Conservation (phyloP, 2,329 filamentous ascomycete genomes). For the Fulvia fulva region DNA sequence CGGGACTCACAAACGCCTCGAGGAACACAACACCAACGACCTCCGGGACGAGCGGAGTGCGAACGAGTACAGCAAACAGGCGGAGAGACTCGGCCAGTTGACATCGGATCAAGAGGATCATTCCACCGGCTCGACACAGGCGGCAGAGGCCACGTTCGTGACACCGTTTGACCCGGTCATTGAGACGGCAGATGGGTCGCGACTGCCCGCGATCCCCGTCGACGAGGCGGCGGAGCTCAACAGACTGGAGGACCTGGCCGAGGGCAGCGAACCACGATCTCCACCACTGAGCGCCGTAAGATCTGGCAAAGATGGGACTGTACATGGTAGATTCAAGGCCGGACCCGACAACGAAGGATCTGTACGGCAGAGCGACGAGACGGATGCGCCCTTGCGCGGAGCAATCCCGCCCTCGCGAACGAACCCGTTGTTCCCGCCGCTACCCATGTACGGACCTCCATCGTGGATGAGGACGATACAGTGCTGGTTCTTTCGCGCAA, state of each 20-base stretch:
- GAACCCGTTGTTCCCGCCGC: constrained; percentile 76
- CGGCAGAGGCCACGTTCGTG: constrained; percentile 57
- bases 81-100: constrained; percentile 45
- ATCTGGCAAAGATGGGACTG: constrained; percentile 41
- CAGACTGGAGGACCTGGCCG: constrained; percentile 51
- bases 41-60: background rate
- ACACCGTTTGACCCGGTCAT: constrained; percentile 71
- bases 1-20: background rate
- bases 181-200: constrained; percentile 61
- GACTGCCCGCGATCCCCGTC: constrained; percentile 65
- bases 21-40: background rate
- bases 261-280: constrained; percentile 35
- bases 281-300: constrained; percentile 34
- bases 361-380: constrained; percentile 43
- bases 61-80: constrained; percentile 58
- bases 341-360: constrained; percentile 8
- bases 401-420: constrained; percentile 62
- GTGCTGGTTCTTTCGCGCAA: constrained; percentile 59
- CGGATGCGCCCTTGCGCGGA: constrained; percentile 39
- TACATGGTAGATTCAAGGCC: constrained; percentile 34
- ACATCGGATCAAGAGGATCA: constrained; percentile 39
- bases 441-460: constrained; percentile 77
- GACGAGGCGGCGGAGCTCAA: constrained; percentile 70
- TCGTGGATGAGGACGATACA: constrained; percentile 62
- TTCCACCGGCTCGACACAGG: constrained; percentile 47